These are phyloP conservation scores for Fusarium anguioides DNA, from an alignment of 2,329 filamentous ascomycete species.

Conservation along the genomic window DNA sequence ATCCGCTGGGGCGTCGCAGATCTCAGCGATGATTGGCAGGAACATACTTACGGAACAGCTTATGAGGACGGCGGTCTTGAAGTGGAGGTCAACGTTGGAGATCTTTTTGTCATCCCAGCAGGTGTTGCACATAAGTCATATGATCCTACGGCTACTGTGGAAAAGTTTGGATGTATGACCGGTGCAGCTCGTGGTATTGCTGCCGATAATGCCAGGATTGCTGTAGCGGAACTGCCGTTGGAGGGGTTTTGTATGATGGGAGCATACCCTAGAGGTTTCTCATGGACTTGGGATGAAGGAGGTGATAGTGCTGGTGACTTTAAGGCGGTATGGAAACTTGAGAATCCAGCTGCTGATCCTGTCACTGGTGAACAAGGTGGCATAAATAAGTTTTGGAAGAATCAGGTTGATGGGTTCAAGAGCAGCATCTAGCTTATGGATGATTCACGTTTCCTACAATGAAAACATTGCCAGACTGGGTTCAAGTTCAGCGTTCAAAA, in stretches of 20 bases:
- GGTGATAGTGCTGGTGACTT: slow-evolving; percentile 8
- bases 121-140: slow-evolving; percentile 16
- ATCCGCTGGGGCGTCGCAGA: slow-evolving; percentile 23
- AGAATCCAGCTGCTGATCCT: slow-evolving; percentile 1
- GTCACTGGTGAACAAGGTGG: background rate
- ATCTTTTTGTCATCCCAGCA: slow-evolving; percentile 13
- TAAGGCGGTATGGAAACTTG: background rate
- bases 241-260: slow-evolving; percentile 25
- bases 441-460: too few relatives aligned
- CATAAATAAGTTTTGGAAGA: slow-evolving; percentile 5
- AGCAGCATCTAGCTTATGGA: accelerated
- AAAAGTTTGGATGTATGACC: slow-evolving; percentile 10
- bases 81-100: slow-evolving; percentile 11
- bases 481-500: too few relatives aligned
- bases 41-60: slow-evolving; percentile 10
- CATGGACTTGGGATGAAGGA: slow-evolving; percentile 23
- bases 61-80: slow-evolving; percentile 10
- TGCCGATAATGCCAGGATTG: background rate
- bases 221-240: background rate
- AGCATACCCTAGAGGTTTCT: slow-evolving; percentile 4
- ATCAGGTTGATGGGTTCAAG: accelerated
- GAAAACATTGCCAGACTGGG: too few relatives aligned
- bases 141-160: background rate
- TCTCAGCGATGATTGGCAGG: slow-evolving; percentile 1
- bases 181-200: slow-evolving; percentile 6